These are phyloP conservation scores for Persicaria tinctoria DNA, from an alignment of 148 eudicot genomes.

Conservation along the genomic window DNA sequence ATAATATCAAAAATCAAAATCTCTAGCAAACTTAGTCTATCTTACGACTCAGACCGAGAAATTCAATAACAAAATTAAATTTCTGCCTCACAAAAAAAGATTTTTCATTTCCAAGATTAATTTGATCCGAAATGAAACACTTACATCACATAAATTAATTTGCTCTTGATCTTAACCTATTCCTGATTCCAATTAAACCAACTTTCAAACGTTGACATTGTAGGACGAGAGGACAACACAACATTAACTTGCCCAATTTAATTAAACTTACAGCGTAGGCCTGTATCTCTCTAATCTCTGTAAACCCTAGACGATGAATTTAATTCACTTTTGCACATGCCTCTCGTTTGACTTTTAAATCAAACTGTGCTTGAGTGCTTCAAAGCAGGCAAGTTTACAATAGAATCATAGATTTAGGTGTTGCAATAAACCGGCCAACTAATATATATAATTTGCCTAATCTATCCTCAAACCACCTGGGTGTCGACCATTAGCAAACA, in stretches of 20 bases:
- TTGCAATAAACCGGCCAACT: neutral
- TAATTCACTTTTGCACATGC: neutral
- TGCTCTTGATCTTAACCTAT: too few relatives aligned
- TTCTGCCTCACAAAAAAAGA: too few relatives aligned
- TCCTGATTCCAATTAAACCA: neutral
- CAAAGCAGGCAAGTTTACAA: neutral
- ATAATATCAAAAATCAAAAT: too few relatives aligned
- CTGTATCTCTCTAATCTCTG: neutral
- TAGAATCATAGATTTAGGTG: neutral
- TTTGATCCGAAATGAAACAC: too few relatives aligned
- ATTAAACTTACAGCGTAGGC: neutral
- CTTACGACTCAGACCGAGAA: too few relatives aligned
- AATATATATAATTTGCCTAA: neutral
- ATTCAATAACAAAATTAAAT: too few relatives aligned
- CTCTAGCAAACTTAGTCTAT: too few relatives aligned
- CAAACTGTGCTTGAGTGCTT: neutral
- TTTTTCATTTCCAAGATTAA: too few relatives aligned
- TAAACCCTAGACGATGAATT: neutral
- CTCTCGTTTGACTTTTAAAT: neutral
- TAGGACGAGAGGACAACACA: neutral
- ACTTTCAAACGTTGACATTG: neutral
- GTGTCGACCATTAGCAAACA: conserved; percentile 1
- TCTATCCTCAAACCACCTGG: neutral
- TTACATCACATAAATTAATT: too few relatives aligned
- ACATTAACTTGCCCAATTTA: too few relatives aligned